Evolutionary conservation across 345 rosid genomes (phyloP).

Genomic region (Aquilaria yunnanensis): DNA sequence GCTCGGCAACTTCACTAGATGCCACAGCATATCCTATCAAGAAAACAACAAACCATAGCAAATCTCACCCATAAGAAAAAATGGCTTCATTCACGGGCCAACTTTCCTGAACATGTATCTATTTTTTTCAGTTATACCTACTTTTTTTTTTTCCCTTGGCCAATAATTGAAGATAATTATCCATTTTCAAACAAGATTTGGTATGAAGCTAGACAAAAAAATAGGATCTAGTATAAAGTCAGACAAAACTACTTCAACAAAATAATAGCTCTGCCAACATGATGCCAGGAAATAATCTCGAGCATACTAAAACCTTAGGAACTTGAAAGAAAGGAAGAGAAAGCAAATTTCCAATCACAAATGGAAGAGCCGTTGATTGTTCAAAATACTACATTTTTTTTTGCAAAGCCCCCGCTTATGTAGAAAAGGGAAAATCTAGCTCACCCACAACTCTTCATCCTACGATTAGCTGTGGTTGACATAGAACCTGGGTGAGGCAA

Average conservation of each 20-base stretch:
- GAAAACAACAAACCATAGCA: neutral
- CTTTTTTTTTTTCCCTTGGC: conserved; percentile 83
- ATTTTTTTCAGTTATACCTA: conserved; percentile 80
- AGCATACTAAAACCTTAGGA: no score
- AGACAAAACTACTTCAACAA: conserved; percentile 17
- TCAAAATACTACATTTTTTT: no score
- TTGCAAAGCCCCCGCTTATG: no score
- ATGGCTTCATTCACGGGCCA: conserved; percentile 93
- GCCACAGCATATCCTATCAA: neutral
- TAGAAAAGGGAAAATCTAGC: no score
- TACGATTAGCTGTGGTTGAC: no score
- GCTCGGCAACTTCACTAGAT: conserved; percentile 2
- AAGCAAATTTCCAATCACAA: no score
- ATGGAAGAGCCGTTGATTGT: no score
- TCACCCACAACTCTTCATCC: no score
- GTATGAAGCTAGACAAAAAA: neutral
- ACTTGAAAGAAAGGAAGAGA: no score
- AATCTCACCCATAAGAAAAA: conserved; percentile 73
- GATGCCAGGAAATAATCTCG: conserved; percentile 18
- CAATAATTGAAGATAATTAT: conserved; percentile 28
- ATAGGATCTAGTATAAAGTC: neutral
- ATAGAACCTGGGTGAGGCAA: no score
- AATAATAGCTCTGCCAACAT: conserved; percentile 65
- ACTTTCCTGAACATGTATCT: conserved; percentile 85
- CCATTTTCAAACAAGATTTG: conserved; percentile 12